Conservation (phyloP, 441 rosid species). For the Corymbia calophylla region DNA sequence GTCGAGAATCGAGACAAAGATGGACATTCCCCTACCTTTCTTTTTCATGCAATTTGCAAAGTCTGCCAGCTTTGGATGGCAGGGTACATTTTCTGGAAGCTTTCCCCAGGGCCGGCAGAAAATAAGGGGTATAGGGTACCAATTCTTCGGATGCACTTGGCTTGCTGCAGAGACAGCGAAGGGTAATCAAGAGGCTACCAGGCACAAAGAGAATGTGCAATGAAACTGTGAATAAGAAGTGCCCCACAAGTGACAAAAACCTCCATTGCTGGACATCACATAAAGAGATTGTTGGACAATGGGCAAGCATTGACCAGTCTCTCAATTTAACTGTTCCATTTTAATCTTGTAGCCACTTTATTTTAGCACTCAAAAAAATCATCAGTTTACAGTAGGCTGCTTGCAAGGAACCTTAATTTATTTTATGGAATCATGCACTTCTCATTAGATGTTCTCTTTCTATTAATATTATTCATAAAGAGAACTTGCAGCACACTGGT, state of each 20-base stretch:
- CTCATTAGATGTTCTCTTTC: neutral
- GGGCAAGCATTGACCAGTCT: neutral
- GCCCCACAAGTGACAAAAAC: neutral
- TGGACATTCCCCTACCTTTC: conserved; percentile 99
- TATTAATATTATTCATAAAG: neutral
- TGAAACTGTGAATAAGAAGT: neutral
- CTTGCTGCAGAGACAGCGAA: conserved; percentile 47
- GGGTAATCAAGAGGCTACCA: neutral
- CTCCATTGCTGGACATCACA: neutral
- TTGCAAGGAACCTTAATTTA: neutral
- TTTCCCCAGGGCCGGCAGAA: conserved; percentile 99
- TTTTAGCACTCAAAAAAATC: neutral
- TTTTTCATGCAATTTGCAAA: conserved; percentile 99
- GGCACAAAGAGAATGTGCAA: neutral
- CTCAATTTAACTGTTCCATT: neutral
- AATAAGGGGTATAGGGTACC: conserved; percentile 97
- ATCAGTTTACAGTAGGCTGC: neutral
- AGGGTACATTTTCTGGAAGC: conserved; percentile 96
- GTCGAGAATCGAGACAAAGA: conserved; percentile 79
- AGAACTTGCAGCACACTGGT: neutral
- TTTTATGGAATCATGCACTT: neutral
- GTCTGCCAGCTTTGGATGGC: conserved; percentile 98
- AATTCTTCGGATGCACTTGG: conserved; percentile 99
- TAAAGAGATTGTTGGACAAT: neutral
- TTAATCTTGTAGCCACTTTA: neutral